Conservation (phyloP, 2,329 filamentous ascomycete species). For the Cryphonectria naterciae region DNA sequence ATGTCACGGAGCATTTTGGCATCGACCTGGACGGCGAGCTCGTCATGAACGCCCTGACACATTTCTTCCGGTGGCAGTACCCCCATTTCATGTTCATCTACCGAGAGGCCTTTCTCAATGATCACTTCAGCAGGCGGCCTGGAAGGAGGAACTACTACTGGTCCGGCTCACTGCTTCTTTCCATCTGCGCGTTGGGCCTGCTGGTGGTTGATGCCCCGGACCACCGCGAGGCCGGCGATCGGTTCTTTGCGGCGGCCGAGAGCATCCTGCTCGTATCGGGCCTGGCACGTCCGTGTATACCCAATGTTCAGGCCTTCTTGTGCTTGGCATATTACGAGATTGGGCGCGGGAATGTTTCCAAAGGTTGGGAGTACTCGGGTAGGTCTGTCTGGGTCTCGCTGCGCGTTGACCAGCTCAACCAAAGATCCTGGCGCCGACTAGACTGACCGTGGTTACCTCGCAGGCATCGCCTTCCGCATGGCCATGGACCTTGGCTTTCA, state of each 20-base stretch:
- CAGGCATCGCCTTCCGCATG: constrained; percentile 39
- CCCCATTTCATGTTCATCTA: constrained; percentile 41
- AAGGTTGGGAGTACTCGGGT: constrained; percentile 38
- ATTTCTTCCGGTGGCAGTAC: constrained; percentile 39
- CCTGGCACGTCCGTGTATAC: constrained; percentile 32
- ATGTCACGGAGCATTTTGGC: constrained; percentile 33
- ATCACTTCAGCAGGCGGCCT: constrained; percentile 30
- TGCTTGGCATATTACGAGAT: constrained; percentile 38
- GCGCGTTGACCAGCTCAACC: constrained; percentile 24
- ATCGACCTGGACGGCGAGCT: constrained; percentile 33
- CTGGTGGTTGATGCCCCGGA: constrained; percentile 29
- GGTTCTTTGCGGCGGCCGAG: constrained; percentile 34
- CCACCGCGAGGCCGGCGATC: constrained; percentile 26
- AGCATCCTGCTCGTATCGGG: constrained; percentile 35
- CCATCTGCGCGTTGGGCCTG: constrained; percentile 34
- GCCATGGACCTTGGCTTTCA: constrained; percentile 38
- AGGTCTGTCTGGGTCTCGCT: background rate
- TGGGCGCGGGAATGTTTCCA: constrained; percentile 35
- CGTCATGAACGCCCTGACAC: constrained; percentile 31
- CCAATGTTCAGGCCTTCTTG: constrained; percentile 35
- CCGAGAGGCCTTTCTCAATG: constrained; percentile 36
- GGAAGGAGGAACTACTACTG: constrained; percentile 36
- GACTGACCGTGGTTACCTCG: constrained; percentile 32
- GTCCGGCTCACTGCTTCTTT: constrained; percentile 34
- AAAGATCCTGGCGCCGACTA: constrained; percentile 30